Conservation (phyloP, 176 grass and related monocot species). For the Carex scoparia region DNA sequence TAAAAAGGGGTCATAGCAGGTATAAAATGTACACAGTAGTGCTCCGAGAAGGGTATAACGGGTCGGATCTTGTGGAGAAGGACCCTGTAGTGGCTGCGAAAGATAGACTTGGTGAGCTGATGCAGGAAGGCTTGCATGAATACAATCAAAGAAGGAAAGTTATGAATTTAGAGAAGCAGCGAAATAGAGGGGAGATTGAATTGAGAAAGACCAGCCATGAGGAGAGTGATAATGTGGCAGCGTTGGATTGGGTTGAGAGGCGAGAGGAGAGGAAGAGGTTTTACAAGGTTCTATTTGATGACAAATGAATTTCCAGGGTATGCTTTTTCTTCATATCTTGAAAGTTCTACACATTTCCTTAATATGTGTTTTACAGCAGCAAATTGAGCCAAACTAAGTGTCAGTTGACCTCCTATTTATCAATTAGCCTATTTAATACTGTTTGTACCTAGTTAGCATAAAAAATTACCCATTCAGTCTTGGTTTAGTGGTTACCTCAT, state of each 20-base stretch:
- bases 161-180: constrained; percentile 70
- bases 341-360: background rate
- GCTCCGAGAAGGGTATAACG: constrained; percentile 61
- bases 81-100: constrained; percentile 64
- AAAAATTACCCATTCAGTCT: background rate
- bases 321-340: background rate
- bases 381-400: background rate
- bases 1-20: constrained; percentile 8
- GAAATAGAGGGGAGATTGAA: constrained; percentile 64
- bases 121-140: constrained; percentile 90
- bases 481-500: background rate
- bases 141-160: constrained; percentile 46
- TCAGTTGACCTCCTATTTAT: background rate
- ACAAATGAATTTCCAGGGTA: constrained; percentile 29
- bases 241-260: constrained; percentile 45
- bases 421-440: background rate
- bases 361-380: background rate
- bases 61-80: constrained; percentile 64
- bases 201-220: constrained; percentile 42
- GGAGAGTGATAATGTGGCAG: constrained; percentile 20
- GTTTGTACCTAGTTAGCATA: background rate
- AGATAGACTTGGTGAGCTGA: constrained; percentile 71
- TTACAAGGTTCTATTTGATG: constrained; percentile 66
- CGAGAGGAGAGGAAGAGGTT: constrained; percentile 71
- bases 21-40: constrained; percentile 81